Percentiles rank a stretch among this genome's conserved stretches.
phyloP scores from a whole-genome alignment of 495 filamentous ascomycete genomes.

The Aspergillus steynii region DNA sequence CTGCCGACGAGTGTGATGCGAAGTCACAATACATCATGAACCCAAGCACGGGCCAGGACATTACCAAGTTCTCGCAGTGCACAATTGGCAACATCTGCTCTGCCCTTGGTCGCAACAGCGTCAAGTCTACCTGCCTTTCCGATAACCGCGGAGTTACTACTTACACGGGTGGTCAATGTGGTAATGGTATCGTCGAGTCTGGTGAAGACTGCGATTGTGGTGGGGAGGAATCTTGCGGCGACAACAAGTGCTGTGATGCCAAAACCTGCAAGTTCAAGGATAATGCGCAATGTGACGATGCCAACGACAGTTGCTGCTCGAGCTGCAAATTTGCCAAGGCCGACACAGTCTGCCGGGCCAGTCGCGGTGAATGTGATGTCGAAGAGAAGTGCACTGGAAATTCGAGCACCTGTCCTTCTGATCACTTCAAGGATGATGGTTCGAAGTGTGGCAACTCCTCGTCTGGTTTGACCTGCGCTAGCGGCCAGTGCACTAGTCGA shows the following conservation, averaged over 20 bases:
- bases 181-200: conserved; percentile 93
- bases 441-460: conserved; percentile 59
- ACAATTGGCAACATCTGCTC: conserved; percentile 93
- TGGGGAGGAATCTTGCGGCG: conserved; percentile 65
- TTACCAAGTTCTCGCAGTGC: conserved; percentile 82
- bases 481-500: conserved; percentile 92
- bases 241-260: conserved; percentile 81
- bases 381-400: conserved; percentile 79
- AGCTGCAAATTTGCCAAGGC: conserved; percentile 70
- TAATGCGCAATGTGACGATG: conserved; percentile 78
- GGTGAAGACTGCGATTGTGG: conserved; percentile 98
- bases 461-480: conserved; percentile 72
- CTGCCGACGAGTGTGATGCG: conserved; percentile 69
- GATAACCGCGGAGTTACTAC: conserved; percentile 83
- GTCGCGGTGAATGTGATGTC: conserved; percentile 78
- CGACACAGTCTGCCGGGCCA: conserved; percentile 73
- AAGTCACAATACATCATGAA: conserved; percentile 88
- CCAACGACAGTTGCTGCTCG: conserved; percentile 87
- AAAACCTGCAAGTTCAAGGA: conserved; percentile 84
- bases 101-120: conserved; percentile 77
- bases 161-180: conserved; percentile 84
- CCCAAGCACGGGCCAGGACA: conserved; percentile 71
- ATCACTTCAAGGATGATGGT: conserved; percentile 71
- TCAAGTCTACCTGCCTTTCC: conserved; percentile 73
- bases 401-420: conserved; percentile 69